These are phyloP conservation scores for Trichosporon sp. DNA, from an alignment of 1,284 basidiomycete species.

Conservation along the genomic window DNA sequence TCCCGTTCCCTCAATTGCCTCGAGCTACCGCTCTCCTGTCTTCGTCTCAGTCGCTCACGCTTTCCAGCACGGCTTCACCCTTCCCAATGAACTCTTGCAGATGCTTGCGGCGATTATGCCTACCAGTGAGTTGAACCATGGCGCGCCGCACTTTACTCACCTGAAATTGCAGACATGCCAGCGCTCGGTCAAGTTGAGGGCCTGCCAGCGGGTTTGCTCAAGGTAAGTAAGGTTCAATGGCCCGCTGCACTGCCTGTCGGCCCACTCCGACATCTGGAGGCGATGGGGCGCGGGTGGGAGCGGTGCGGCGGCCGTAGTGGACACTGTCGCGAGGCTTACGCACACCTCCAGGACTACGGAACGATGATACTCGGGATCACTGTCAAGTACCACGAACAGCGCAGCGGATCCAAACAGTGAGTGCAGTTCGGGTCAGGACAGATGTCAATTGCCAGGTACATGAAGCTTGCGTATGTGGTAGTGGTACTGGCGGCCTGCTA, in stretches of 20 bases:
- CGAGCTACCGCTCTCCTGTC: slow-evolving; percentile 22
- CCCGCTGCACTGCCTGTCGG: slow-evolving; percentile 17
- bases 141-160: neutral
- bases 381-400: slow-evolving; percentile 21
- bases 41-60: slow-evolving; percentile 20
- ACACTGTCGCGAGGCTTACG: neutral
- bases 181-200: slow-evolving; percentile 43
- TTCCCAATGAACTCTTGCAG: slow-evolving; percentile 41
- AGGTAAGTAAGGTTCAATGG: slow-evolving; percentile 25
- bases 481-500: neutral
- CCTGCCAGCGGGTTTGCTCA: slow-evolving; percentile 29
- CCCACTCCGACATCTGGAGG: neutral
- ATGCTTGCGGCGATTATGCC: slow-evolving; percentile 51
- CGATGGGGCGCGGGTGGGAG: slow-evolving; percentile 8
- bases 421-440: neutral
- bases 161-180: slow-evolving; percentile 30
- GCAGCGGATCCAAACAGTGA: slow-evolving; percentile 14
- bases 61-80: neutral
- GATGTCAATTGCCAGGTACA: neutral
- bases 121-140: slow-evolving; percentile 37
- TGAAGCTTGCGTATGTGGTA: neutral
- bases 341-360: slow-evolving; percentile 27
- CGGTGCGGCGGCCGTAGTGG: neutral
- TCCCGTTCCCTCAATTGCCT: neutral
- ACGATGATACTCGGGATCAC: slow-evolving; percentile 35